phyloP scores from a whole-genome alignment of 2,329 filamentous ascomycete species.

The Pezicula radicicola region DNA sequence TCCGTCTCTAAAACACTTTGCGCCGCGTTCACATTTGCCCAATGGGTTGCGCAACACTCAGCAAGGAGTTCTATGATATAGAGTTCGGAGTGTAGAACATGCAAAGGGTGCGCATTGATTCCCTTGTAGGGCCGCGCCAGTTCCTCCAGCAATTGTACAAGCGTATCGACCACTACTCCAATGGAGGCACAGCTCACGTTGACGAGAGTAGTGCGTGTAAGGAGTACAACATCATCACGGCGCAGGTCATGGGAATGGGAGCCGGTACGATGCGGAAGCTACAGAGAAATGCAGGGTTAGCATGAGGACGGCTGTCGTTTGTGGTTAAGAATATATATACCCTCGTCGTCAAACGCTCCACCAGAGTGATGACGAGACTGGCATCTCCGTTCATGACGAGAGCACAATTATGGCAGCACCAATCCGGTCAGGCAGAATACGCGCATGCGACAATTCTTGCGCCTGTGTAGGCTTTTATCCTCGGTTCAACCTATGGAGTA shows the following conservation, averaged over 20 bases:
- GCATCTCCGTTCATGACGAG: slow-evolving; percentile 55
- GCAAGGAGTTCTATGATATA: slow-evolving; percentile 62
- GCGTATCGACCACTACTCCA: slow-evolving; percentile 50
- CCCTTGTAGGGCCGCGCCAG: slow-evolving; percentile 51
- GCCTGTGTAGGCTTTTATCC: background rate
- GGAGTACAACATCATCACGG: slow-evolving; percentile 58
- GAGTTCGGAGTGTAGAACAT: slow-evolving; percentile 61
- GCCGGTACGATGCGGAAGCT: slow-evolving; percentile 64
- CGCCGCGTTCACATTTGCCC: slow-evolving; percentile 41
- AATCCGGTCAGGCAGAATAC: slow-evolving; percentile 16
- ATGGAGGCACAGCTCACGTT: slow-evolving; percentile 55
- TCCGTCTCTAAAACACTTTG: slow-evolving; percentile 8
- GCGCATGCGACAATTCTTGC: slow-evolving; percentile 20
- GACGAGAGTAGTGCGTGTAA: slow-evolving; percentile 59
- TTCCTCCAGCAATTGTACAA: slow-evolving; percentile 57
- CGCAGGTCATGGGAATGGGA: slow-evolving; percentile 52
- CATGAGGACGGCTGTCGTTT: slow-evolving; percentile 4
- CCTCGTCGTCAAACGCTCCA: slow-evolving; percentile 60
- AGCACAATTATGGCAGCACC: slow-evolving; percentile 16
- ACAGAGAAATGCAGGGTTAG: slow-evolving; percentile 5
- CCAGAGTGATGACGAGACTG: slow-evolving; percentile 57
- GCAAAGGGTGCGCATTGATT: slow-evolving; percentile 50
- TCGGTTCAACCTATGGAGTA: background rate
- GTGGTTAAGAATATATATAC: slow-evolving; percentile 34
- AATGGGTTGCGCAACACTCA: slow-evolving; percentile 63